These are phyloP conservation scores for Adansonia gregorii DNA, from an alignment of 441 rosid genomes.

Conservation along the genomic window DNA sequence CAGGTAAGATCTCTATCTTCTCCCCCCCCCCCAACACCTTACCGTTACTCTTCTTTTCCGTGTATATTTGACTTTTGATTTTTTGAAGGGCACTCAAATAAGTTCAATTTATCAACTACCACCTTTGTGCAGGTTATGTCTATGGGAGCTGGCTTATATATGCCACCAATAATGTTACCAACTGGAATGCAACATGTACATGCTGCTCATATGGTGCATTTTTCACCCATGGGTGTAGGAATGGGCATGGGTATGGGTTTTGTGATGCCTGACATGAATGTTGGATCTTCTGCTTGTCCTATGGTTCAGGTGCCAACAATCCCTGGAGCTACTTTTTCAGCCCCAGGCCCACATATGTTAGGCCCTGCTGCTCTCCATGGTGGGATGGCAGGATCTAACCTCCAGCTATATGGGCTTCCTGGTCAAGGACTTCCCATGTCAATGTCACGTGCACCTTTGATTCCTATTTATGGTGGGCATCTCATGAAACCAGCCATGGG, in stretches of 20 bases:
- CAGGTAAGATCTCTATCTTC: constrained; percentile 51
- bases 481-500: constrained; percentile 43
- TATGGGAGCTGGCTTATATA: constrained; percentile 79
- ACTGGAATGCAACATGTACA: constrained; percentile 70
- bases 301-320: constrained; percentile 54
- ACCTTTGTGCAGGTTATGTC: constrained; percentile 72
- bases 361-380: constrained; percentile 40
- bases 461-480: constrained; percentile 56
- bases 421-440: constrained; percentile 55
- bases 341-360: constrained; percentile 44
- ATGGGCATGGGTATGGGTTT: constrained; percentile 57
- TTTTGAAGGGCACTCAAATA: constrained; percentile 20
- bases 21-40: neutral
- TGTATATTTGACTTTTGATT: constrained; percentile 11
- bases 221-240: constrained; percentile 57
- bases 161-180: constrained; percentile 79
- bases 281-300: constrained; percentile 49
- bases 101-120: constrained; percentile 18
- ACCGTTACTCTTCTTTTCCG: neutral
- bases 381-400: constrained; percentile 51
- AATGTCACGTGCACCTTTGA: constrained; percentile 45
- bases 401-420: constrained; percentile 54
- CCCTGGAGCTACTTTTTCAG: constrained; percentile 54
- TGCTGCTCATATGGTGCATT: constrained; percentile 62
- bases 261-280: constrained; percentile 62